phyloP scores from a whole-genome alignment of 2,329 filamentous ascomycete genomes.

The Colletotrichum gigasporum region DNA sequence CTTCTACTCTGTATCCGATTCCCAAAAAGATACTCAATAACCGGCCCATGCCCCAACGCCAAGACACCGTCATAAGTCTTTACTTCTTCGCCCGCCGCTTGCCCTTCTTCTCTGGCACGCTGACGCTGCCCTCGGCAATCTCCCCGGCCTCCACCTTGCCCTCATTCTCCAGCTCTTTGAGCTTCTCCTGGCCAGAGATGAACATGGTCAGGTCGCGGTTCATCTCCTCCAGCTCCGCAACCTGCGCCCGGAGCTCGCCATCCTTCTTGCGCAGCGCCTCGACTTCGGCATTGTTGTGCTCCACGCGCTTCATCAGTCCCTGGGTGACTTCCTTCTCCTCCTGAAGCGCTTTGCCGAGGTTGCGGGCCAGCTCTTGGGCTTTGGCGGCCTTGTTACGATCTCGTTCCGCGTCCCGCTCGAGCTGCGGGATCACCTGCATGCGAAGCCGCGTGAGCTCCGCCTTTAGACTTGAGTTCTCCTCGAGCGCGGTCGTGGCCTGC shows the following conservation, averaged over 20 bases:
- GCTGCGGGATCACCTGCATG: constrained; percentile 66
- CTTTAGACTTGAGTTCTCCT: constrained; percentile 44
- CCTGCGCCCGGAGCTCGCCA: constrained; percentile 66
- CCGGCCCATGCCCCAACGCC: too few species aligned
- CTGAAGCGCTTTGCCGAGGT: constrained; percentile 77
- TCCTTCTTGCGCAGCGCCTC: constrained; percentile 66
- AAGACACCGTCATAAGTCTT: too few species aligned
- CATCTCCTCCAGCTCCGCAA: constrained; percentile 81
- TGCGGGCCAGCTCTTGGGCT: constrained; percentile 79
- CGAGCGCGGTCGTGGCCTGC: constrained; percentile 59
- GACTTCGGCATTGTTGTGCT: constrained; percentile 73
- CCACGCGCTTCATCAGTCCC: constrained; percentile 83
- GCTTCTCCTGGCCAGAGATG: constrained; percentile 83
- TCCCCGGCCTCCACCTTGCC: constrained; percentile 73
- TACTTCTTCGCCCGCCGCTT: constrained; percentile 62
- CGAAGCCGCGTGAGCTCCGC: constrained; percentile 61
- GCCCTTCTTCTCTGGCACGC: constrained; percentile 68
- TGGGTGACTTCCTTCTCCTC: constrained; percentile 90
- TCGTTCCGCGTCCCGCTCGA: constrained; percentile 79
- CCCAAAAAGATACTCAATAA: too few species aligned
- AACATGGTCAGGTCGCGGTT: constrained; percentile 90
- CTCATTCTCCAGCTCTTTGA: constrained; percentile 74
- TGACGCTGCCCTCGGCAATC: constrained; percentile 76
- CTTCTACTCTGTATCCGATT: too few species aligned
- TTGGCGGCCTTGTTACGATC: constrained; percentile 75